Evolutionary conservation across 2,329 filamentous ascomycete genomes (phyloP).

Genomic region (Cylindrodendrum hubeiense): DNA sequence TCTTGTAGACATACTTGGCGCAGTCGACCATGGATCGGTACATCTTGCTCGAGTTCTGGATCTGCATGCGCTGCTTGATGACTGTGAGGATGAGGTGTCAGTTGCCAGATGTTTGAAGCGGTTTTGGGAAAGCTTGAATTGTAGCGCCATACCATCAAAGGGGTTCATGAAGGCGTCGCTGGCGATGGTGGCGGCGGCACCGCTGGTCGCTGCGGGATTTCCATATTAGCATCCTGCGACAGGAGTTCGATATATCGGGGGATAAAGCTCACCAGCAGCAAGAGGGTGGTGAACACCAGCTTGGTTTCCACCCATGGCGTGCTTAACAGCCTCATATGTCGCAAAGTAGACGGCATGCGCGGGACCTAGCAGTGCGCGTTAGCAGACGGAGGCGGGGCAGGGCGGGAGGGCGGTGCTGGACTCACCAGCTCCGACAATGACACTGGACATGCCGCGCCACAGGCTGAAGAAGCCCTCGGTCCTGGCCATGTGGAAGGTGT

Average conservation of each 20-base stretch:
- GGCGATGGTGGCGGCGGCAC: slow-evolving; percentile 94
- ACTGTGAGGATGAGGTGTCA: slow-evolving; percentile 67
- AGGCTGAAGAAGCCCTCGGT: slow-evolving; percentile 91
- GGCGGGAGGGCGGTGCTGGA: slow-evolving; percentile 25
- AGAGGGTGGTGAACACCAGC: slow-evolving; percentile 90
- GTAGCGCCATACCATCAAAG: slow-evolving; percentile 83
- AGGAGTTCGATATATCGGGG: background rate
- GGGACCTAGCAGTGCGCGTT: slow-evolving; percentile 72
- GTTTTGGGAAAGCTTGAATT: background rate
- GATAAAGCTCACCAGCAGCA: slow-evolving; percentile 78
- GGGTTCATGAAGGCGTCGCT: slow-evolving; percentile 99
- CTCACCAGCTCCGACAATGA: slow-evolving; percentile 93
- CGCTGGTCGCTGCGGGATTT: slow-evolving; percentile 78
- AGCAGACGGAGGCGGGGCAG: slow-evolving; percentile 28
- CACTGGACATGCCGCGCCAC: slow-evolving; percentile 97
- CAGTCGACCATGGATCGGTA: slow-evolving; percentile 91
- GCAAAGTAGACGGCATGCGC: slow-evolving; percentile 99
- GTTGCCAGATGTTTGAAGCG: background rate
- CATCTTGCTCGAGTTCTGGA: slow-evolving; percentile 88
- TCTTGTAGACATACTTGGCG: slow-evolving; percentile 86
- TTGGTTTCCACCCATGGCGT: slow-evolving; percentile 92
- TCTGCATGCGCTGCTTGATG: slow-evolving; percentile 99
- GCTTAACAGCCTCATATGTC: slow-evolving; percentile 97
- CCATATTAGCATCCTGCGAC: slow-evolving; percentile 19
- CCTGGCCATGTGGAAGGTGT: slow-evolving; percentile 90